Evolutionary conservation across 139 green algal species (phyloP).

Genomic region (Medakamo hakoo): DNA sequence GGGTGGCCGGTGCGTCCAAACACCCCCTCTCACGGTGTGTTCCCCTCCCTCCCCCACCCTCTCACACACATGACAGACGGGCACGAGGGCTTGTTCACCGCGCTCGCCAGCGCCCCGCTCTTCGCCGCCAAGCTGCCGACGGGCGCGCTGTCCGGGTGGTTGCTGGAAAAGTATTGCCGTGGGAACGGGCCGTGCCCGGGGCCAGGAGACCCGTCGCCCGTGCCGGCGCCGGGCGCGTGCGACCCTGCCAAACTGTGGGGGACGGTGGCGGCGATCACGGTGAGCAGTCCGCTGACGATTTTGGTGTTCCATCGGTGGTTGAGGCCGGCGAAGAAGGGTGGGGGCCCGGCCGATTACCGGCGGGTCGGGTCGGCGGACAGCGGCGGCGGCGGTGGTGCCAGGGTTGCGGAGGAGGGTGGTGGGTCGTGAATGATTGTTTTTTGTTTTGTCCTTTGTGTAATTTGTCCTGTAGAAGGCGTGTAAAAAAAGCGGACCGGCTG

Average conservation of each 20-base stretch:
- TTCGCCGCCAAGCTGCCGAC: conserved; percentile 37
- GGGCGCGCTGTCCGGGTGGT: conserved; percentile 18
- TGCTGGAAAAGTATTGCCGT: conserved; percentile 26
- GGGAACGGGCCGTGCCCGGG: conserved; percentile 11
- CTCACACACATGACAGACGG: too few species aligned
- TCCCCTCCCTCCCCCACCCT: too few species aligned
- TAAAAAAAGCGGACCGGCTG: too few species aligned
- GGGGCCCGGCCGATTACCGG: neutral
- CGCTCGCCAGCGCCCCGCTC: conserved; percentile 25
- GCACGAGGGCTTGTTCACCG: conserved; percentile 30
- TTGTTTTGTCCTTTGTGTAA: neutral
- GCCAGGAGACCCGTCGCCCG: too few species aligned
- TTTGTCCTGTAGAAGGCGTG: too few species aligned
- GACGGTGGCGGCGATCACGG: conserved; percentile 15
- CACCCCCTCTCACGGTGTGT: too few species aligned
- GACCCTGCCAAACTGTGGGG: conserved; percentile 19
- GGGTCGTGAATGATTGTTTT: neutral
- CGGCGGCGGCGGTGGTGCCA: neutral
- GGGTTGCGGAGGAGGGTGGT: neutral
- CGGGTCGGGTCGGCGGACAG: neutral
- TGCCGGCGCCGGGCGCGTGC: conserved; percentile 4
- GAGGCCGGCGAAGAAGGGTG: neutral
- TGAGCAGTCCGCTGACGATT: conserved; percentile 22
- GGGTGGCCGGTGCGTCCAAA: too few species aligned
- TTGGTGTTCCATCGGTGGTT: conserved; percentile 8